phyloP scores from a whole-genome alignment of 176 grass and related monocot species.

The Aegilops tauschii region DNA sequence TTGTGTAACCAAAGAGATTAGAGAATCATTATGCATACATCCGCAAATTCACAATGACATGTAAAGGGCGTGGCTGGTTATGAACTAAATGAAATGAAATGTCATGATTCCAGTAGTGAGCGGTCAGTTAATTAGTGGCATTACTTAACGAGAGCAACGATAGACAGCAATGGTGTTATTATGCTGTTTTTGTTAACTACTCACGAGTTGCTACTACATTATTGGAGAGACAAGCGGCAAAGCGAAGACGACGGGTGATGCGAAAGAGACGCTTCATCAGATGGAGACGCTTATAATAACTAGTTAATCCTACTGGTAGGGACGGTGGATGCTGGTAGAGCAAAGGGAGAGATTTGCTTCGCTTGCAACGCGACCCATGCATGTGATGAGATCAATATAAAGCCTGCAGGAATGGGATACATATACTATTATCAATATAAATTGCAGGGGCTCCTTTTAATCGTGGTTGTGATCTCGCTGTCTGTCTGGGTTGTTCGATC shows the following conservation, averaged over 20 bases:
- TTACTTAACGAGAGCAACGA: background rate
- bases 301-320: background rate
- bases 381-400: background rate
- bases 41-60: no score
- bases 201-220: background rate
- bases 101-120: no score
- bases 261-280: background rate
- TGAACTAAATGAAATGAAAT: no score
- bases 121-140: background rate
- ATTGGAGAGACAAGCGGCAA: background rate
- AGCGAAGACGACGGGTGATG: conserved; percentile 16
- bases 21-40: background rate
- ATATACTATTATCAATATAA: background rate
- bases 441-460: background rate
- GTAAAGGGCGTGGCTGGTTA: no score
- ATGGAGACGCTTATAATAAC: background rate
- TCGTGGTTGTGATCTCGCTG: conserved; percentile 1
- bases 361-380: background rate
- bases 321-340: background rate
- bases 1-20: background rate
- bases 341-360: background rate
- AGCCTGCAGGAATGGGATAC: background rate
- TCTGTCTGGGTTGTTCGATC: background rate
- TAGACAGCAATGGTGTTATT: background rate
- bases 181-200: background rate